Evolutionary conservation across 805 yeast species (phyloP), one percentile per base, ranked within the genome.

Genomic region (Suhomyces faveliae): DNA sequence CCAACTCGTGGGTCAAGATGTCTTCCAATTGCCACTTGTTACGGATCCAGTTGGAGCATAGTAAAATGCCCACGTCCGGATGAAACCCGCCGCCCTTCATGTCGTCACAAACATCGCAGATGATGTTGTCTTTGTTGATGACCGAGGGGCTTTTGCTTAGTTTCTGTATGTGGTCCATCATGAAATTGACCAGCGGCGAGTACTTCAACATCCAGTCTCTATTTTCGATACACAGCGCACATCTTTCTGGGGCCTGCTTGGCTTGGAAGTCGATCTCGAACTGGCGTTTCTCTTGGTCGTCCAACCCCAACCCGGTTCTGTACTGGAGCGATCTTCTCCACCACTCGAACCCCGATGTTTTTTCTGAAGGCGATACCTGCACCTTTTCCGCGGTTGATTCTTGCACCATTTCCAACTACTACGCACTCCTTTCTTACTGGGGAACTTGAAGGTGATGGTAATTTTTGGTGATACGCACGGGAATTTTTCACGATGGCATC

Each of bases 71-170:
- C 38, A 81, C 64, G 33, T 89, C 87, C 0, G 98, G 97, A 61
- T 91, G 89, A 66, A 86, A 94, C 2, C 99, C 99, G 40, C 98
- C 99, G 33, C 89, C 84, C 49, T 72, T 72, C 58, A 84, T 80
- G 51, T 88, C 96, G 52, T 86, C 89, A 65, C 99, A 94, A 8
- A 78, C 78, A 45, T 83, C 94, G 64, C 99, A 94, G 12, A 80
- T 73, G 45, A 92, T 81, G 56, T 84, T 83, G 22, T 63, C 57
- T 12, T 70, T 66, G 46, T 68, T 64, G 35, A 83, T 64, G 13
- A 75, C 74, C 8, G 6, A 17, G 9, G 46, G 47, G 9, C 81
- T 84, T 8, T 69, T 68, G 21, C 78, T 80, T 19, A 85, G 70
- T 57, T 87, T 84, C 35, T 77, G 76, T 42, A 94, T 84, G 62